Base-by-base conservation (phyloP, 371 early-diverging fungal genomes). In the Mortierella sp. region DNA sequence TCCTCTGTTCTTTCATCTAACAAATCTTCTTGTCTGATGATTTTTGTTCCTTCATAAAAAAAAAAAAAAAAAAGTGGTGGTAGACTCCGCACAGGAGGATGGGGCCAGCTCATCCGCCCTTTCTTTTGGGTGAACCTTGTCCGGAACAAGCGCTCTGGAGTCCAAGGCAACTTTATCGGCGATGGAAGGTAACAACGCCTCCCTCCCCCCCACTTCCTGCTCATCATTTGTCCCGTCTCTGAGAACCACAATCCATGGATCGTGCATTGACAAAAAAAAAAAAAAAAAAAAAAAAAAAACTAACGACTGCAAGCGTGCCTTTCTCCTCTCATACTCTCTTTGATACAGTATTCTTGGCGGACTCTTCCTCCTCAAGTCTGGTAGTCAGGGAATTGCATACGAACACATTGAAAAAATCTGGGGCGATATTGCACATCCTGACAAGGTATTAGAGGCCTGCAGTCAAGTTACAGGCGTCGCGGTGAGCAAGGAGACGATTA, bases 401-500 rank as follows among this genome's bases (percentile, higher is more conserved):
- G 79, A 79, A 57, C 70, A 79, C 47, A 65, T 72, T n/a, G 79
- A 79, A 43, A 72, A 63, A 57, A 69, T 79, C 18, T 79, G 79
- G 79, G 79, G 79, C 11, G 79, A 79, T 51, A 79, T 79, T 65
- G 73, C 79, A 9, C 72, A 19, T 6, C 63, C 66, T n/a, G 72
- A 72, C 62, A 57, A 59, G 15, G 79, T 79, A 29, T 61, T 79
- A n/a, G 63, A 62, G 44, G 70, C 73, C 7, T 68, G 69, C 60
- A 72, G 79, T 51, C 68, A 53, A 7, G 66, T 72, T 59, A 60
- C 73, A 18, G 73, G 73, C 6, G 73, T 79, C 18, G 7, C 50
- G 0, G 19, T 79, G 46, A 50, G 16, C 60, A 52, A 57, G 28
- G 66, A 57, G 0, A 56, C 62, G 19, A 44, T 62, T 16, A 25